Evolutionary conservation across 1,284 basidiomycete species (phyloP).

Genomic region (Uromyces viciae-fabae): DNA sequence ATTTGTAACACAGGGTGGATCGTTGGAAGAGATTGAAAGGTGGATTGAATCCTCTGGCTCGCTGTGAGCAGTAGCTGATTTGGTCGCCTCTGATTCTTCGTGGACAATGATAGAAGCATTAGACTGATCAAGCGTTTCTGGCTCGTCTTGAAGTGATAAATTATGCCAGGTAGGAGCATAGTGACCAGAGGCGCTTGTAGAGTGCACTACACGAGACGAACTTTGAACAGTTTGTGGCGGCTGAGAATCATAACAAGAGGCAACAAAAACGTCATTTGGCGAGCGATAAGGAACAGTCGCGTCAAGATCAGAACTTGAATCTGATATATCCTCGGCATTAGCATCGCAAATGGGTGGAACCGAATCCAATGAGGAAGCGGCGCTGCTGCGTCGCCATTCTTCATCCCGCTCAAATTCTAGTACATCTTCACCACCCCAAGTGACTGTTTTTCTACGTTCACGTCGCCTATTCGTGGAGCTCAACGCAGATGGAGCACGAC

Average conservation of each 20-base stretch:
- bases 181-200: background rate
- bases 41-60: background rate
- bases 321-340: background rate
- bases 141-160: background rate
- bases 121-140: conserved; percentile 18
- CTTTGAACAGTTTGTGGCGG: background rate
- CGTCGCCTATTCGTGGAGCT: conserved; percentile 20
- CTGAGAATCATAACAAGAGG: background rate
- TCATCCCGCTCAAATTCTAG: conserved; percentile 39
- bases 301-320: conserved; percentile 19
- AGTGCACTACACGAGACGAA: too few relatives aligned
- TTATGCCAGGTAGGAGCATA: background rate
- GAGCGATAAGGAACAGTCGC: background rate
- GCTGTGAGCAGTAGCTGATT: conserved; percentile 25
- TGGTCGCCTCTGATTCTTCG: conserved; percentile 1
- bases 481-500: conserved; percentile 16
- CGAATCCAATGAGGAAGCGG: conserved; percentile 30
- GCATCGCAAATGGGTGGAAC: background rate
- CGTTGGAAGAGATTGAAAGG: background rate
- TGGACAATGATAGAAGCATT: conserved; percentile 27
- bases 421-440: conserved; percentile 44
- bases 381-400: conserved; percentile 26
- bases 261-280: background rate
- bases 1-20: background rate
- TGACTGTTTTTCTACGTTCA: conserved; percentile 37